Evolutionary conservation across 352 stramenopile genomes (phyloP), one percentile per base, ranked within the genome.

Genomic region (Achlya hypogyna): DNA sequence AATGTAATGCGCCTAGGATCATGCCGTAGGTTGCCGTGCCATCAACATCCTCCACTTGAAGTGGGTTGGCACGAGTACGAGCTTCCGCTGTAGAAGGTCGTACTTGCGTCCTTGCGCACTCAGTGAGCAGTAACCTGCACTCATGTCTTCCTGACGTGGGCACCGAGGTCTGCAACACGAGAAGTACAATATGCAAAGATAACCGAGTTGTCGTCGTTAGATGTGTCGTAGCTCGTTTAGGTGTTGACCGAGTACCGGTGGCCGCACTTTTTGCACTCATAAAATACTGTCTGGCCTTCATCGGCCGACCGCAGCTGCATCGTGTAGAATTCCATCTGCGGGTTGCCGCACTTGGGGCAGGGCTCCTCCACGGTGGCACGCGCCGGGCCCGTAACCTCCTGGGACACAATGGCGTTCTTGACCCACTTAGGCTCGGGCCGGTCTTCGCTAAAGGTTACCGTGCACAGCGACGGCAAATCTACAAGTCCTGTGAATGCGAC

Each of bases 231-330:
- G 12, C 12, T 14, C 14, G 34, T 14, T 74, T 91, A 94, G 70
- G 91, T 94, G 73, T 94, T 94, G 73, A 94, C 85, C 18, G 85
- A 94, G 74, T 81, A 92, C 71, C 91, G 90, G 78, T 92, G 84
- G 34, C 86, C 86, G 67, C 97, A 99, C 69, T 98, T 96, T 75
- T 96, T 96, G 78, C 97, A 99, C 81, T 99, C 96, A 78, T 99
- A 99, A 78, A 99, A 99, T 9, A 99, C 97, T 43, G 97, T 99
- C 76, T 99, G 96, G 16, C 97, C 97, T 83, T 99, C 97, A 88
- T 99, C 97, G 23, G 97, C 97, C 52, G 90, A 98, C 69, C 97
- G 86, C 71, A 99, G 77, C 79, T 99, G 97, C 76, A 99, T 94
- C 68, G 97, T 99, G 75, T 99, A 99, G 81, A 99, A 99, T 73